Base-by-base conservation (phyloP, 2,329 filamentous ascomycete species). In the Teratosphaeriaceae sp. region DNA sequence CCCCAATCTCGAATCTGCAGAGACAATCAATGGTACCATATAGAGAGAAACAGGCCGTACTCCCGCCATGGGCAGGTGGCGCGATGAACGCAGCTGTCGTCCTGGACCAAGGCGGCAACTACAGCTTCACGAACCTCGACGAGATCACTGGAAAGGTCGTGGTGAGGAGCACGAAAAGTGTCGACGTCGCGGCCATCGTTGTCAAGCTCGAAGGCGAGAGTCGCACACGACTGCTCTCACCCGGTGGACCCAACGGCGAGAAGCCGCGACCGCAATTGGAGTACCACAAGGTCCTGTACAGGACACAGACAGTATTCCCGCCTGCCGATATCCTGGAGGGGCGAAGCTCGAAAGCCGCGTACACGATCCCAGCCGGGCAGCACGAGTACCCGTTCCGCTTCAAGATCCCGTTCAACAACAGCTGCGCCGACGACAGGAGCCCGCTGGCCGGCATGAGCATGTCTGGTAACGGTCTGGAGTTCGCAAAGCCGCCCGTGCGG, bases 131-230 rank as follows among this genome's bases (percentile, higher is more conserved):
- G 40, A 90, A 90, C 60, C 79, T 89, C 55, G 86, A 90, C 64
- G 68, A 76, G 48, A 75, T 92, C 46, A 74, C 71, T 22, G 86
- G 86, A 42, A 65, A 64, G 45, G 68, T 76, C 19, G 47, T 66
- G 7, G 54, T 77, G 35, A 60, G 68, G 27, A 64, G 67, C 16
- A 58, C 61, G 5, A 71, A 64, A 51, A 64, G 65, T 18, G 67
- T 65, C 42, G 70, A 68, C 50, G 62, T 77, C 23, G 65, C 64
- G 44, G 66, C 63, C 29, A 81, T 92, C 49, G 72, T 87, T 27
- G 85, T 90, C 57, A 92, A 92, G 69, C 77, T 92, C 23, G 86
- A 92, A 60, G 86, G 86, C 53, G 85, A 92, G 66, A 80, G 80
- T 37, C 75, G 75, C 49, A 89, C 85, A 4, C 74, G 82, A 33